A percentile compares a stretch with the other conserved stretches of the same genome.
Conservation (phyloP, 768 basidiomycete species). For the Tricholoma matsutake region DNA sequence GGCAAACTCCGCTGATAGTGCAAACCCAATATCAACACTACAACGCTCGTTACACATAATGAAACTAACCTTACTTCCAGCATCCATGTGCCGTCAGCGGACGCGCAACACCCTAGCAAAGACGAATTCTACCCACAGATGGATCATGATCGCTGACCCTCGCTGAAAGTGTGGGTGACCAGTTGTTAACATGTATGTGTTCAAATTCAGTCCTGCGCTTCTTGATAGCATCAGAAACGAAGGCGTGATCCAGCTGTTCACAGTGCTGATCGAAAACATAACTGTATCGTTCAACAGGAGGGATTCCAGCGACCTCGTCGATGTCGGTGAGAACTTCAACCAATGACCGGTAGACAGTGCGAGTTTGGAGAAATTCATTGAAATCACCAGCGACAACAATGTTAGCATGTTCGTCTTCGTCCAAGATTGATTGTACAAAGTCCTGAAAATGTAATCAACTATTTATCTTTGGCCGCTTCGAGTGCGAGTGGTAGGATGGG, state of each 20-base stretch:
- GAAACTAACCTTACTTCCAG: too few relatives aligned
- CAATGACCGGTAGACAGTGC: slow-evolving; percentile 47
- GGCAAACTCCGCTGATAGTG: too few relatives aligned
- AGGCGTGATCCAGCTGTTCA: slow-evolving; percentile 58
- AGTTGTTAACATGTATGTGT: slow-evolving; percentile 62
- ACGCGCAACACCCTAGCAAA: slow-evolving; percentile 33
- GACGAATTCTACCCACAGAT: slow-evolving; percentile 45
- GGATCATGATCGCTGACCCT: slow-evolving; percentile 63
- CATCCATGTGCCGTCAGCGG: too few relatives aligned
- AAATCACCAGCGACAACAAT: slow-evolving; percentile 58
- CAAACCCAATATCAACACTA: too few relatives aligned
- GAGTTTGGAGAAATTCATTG: slow-evolving; percentile 57
- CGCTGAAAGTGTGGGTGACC: slow-evolving; percentile 39
- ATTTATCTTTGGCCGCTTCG: not conserved
- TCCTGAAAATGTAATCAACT: slow-evolving; percentile 26
- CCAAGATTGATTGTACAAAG: slow-evolving; percentile 46
- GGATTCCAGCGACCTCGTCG: slow-evolving; percentile 47
- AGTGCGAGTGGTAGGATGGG: slow-evolving; percentile 4
- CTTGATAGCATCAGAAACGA: slow-evolving; percentile 46
- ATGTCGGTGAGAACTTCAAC: slow-evolving; percentile 41
- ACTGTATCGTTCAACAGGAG: slow-evolving; percentile 52
- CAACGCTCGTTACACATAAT: too few relatives aligned
- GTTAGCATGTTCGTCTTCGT: slow-evolving; percentile 40
- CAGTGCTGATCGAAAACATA: slow-evolving; percentile 60
- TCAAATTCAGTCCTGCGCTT: slow-evolving; percentile 43